These are phyloP conservation scores for Pharnaceum exiguum DNA, from an alignment of 148 eudicot genomes.

Conservation along the genomic window DNA sequence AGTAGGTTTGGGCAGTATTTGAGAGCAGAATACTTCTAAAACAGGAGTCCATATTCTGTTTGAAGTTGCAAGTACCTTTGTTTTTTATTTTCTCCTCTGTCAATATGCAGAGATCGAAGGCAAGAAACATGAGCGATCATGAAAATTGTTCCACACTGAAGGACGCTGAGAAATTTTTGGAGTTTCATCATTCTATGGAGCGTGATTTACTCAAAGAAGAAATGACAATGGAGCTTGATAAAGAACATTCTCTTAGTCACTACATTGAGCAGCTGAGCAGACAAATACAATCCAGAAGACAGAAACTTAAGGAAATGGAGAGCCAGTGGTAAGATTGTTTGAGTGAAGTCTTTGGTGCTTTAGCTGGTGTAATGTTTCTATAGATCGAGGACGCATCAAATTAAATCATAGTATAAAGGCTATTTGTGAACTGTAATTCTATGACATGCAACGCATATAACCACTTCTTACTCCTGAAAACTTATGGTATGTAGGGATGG, in stretches of 20 bases:
- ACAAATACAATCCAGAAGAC: slow-evolving; percentile 23
- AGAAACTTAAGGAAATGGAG: slow-evolving; percentile 32
- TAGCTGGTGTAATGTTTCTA: too few species aligned
- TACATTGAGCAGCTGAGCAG: slow-evolving; percentile 31
- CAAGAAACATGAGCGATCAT: slow-evolving; percentile 9
- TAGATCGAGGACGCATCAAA: too few species aligned
- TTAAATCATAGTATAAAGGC: too few species aligned
- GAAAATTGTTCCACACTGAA: slow-evolving; percentile 19
- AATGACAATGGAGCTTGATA: slow-evolving; percentile 36
- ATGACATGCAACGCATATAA: background rate
- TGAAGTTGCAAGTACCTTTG: background rate
- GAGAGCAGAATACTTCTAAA: background rate
- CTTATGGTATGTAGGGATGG: slow-evolving; percentile 7
- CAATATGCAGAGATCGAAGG: slow-evolving; percentile 13
- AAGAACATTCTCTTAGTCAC: slow-evolving; percentile 26
- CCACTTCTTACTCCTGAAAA: background rate
- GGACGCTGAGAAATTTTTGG: slow-evolving; percentile 5
- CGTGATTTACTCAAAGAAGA: slow-evolving; percentile 41
- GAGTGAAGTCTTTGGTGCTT: background rate
- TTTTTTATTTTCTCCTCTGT: background rate
- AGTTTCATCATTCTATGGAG: slow-evolving; percentile 29
- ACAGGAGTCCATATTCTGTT: background rate
- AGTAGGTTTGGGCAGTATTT: too few species aligned
- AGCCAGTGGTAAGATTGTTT: slow-evolving; percentile 27
- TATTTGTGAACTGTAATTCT: too few species aligned